Base-by-base conservation (phyloP, 2,329 filamentous ascomycete genomes). In the Simplicillium sp. region DNA sequence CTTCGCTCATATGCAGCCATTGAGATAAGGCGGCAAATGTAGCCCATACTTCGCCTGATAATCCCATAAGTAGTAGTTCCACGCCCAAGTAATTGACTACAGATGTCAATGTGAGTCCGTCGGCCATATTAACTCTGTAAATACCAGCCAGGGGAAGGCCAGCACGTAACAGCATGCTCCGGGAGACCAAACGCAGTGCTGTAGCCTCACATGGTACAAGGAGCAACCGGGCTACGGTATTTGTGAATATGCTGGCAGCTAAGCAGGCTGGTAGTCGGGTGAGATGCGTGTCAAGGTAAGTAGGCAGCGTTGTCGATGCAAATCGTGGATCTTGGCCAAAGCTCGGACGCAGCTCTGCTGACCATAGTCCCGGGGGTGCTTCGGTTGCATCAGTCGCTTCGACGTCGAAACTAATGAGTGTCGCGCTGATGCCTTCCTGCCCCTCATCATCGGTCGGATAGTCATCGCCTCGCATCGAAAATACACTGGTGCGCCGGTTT, bases 361-460 rank as follows among this genome's bases (percentile, higher is more conserved):
- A 75, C 75, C 75, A 80, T 2, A 73, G 54, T 12, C 71, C 74
- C 2, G 68, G 60, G 2, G 69, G 68, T 3, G 65, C 63, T 37
- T 75, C 70, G 3, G 62, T 66, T 1, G 71, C 61, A 36, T 77
- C 74, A 3, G 67, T 70, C 1, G 74, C 70, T 46, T 80, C 75
- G 20, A 79, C 73, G 42, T 80, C 75, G 42, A 80, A 78, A 47
- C 72, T 77, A 39, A 80, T 77, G 5, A 79, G 57, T 0, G 74
- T 77, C 2, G 73, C 68, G 41, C 68, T 74, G 17, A 77, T 60
- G 37, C 69, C 64, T 37, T 75, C 74, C 12, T 70, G 61, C 13
- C 74, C 74, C 37, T 77, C 73, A 40, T 78, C 75, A 36, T 78
- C 75, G 11, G 66, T 73, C 11, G 61, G 68, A 44, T 71, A 74